phyloP scores from a whole-genome alignment of 2,329 filamentous ascomycete species.

The Endothia cerciana region DNA sequence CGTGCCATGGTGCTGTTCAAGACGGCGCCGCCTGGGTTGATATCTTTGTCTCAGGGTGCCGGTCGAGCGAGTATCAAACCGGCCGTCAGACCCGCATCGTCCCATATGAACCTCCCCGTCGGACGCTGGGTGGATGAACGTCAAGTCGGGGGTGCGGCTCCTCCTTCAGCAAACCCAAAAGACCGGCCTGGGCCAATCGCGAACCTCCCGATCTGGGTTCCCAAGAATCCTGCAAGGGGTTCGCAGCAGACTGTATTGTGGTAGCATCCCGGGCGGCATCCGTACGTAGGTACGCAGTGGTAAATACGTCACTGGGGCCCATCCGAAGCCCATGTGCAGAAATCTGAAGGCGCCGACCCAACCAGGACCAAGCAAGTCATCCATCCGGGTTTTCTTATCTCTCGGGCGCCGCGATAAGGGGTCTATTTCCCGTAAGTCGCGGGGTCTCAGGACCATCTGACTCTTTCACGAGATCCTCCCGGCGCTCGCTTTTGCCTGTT shows the following conservation, averaged over 20 bases:
- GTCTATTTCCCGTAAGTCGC: constrained; percentile 6
- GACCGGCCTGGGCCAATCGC: background rate
- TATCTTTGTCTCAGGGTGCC: too few species aligned
- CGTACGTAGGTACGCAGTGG: constrained; percentile 6
- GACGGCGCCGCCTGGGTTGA: too few species aligned
- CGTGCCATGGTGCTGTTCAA: too few species aligned
- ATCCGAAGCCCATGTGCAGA: background rate
- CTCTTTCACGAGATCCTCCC: background rate
- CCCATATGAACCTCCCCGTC: too few species aligned
- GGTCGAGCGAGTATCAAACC: too few species aligned
- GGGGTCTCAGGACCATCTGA: constrained; percentile 10
- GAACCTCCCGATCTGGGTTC: background rate
- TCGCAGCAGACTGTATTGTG: background rate
- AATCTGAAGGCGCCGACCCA: constrained; percentile 8
- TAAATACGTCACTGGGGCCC: background rate
- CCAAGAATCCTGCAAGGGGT: background rate
- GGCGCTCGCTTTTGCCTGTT: background rate
- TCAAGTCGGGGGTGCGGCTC: background rate
- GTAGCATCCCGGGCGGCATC: background rate
- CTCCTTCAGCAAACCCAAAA: background rate
- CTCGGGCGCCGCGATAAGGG: constrained; percentile 19
- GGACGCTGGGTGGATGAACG: background rate
- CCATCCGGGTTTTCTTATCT: constrained; percentile 20
- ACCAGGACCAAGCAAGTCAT: background rate
- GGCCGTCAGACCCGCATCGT: too few species aligned